Evolutionary conservation across 2,329 filamentous ascomycete species (phyloP).

Genomic region (Fusarium papillatum): DNA sequence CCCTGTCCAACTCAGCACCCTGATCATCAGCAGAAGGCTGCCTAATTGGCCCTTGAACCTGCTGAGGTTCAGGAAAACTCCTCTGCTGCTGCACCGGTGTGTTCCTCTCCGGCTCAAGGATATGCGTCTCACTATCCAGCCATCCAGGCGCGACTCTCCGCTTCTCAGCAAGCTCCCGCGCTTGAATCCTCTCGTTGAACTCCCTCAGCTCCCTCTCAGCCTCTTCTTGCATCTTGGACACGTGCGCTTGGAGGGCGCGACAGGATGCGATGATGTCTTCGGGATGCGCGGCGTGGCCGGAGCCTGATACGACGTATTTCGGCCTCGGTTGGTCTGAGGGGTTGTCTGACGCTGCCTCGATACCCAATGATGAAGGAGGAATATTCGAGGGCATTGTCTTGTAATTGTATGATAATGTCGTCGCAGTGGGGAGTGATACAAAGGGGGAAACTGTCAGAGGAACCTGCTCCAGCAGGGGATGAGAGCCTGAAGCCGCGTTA

Average conservation of each 20-base stretch:
- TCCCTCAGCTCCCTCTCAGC: constrained; percentile 76
- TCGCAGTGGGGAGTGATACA: constrained; percentile 88
- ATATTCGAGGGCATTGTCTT: constrained; percentile 90
- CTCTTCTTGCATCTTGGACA: constrained; percentile 77
- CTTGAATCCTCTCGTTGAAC: constrained; percentile 77
- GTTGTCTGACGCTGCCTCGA: constrained; percentile 53
- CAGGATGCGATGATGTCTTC: constrained; percentile 89
- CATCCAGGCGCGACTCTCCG: constrained; percentile 84
- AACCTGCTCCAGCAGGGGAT: constrained; percentile 92
- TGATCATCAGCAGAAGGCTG: constrained; percentile 57
- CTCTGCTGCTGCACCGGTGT: constrained; percentile 48
- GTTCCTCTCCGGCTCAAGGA: constrained; percentile 76
- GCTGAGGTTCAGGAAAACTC: constrained; percentile 17
- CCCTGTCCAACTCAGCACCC: constrained; percentile 69
- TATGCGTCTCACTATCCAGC: constrained; percentile 79
- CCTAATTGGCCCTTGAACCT: constrained; percentile 27
- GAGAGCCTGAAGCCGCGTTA: constrained; percentile 70
- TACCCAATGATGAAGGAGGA: constrained; percentile 62
- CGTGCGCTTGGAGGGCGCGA: constrained; percentile 80
- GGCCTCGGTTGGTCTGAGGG: constrained; percentile 61
- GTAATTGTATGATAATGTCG: constrained; percentile 96
- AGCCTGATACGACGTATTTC: constrained; percentile 82
- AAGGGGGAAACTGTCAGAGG: constrained; percentile 96
- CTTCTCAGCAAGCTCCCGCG: constrained; percentile 83
- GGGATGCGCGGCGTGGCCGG: constrained; percentile 87